These are phyloP conservation scores for Collybiopsis luxurians DNA, from an alignment of 768 basidiomycete species.

Conservation along the genomic window DNA sequence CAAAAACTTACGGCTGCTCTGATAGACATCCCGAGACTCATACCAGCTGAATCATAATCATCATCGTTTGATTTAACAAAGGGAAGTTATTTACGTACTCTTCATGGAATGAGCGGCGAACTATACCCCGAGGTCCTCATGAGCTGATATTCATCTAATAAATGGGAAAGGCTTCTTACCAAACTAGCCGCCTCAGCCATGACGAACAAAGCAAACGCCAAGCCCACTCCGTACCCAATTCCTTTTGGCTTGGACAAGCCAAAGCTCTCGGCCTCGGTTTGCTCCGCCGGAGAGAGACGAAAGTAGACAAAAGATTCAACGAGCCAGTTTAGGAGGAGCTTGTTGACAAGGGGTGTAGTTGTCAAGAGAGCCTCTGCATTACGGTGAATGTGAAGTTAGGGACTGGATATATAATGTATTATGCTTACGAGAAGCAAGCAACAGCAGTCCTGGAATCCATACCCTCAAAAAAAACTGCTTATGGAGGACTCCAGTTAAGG, in stretches of 20 bases:
- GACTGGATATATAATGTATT: not conserved
- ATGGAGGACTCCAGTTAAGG: slow-evolving; percentile 10
- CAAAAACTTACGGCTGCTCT: slow-evolving; percentile 29
- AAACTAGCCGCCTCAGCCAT: slow-evolving; percentile 35
- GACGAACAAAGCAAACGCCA: slow-evolving; percentile 45
- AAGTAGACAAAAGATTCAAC: slow-evolving; percentile 36
- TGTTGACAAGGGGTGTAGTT: slow-evolving; percentile 45
- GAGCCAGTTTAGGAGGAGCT: slow-evolving; percentile 47
- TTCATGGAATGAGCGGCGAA: slow-evolving; percentile 29
- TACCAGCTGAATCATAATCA: slow-evolving; percentile 19
- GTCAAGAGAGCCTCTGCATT: slow-evolving; percentile 44
- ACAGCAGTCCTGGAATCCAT: slow-evolving; percentile 11
- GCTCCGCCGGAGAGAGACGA: slow-evolving; percentile 27
- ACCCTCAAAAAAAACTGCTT: slow-evolving; percentile 6
- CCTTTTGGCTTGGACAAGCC: slow-evolving; percentile 32
- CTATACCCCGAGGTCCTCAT: not conserved
- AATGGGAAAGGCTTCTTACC: not conserved
- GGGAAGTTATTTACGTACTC: slow-evolving; percentile 14
- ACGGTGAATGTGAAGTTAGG: not conserved
- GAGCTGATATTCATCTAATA: not conserved
- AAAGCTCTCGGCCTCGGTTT: slow-evolving; percentile 16
- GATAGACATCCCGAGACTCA: slow-evolving; percentile 33
- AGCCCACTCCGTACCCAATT: slow-evolving; percentile 52
- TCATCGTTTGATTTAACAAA: not conserved
- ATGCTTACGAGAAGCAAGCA: slow-evolving; percentile 7